Evolutionary conservation across 2,329 filamentous ascomycete species (phyloP).

Genomic region (Gaeumannomyces tritici): DNA sequence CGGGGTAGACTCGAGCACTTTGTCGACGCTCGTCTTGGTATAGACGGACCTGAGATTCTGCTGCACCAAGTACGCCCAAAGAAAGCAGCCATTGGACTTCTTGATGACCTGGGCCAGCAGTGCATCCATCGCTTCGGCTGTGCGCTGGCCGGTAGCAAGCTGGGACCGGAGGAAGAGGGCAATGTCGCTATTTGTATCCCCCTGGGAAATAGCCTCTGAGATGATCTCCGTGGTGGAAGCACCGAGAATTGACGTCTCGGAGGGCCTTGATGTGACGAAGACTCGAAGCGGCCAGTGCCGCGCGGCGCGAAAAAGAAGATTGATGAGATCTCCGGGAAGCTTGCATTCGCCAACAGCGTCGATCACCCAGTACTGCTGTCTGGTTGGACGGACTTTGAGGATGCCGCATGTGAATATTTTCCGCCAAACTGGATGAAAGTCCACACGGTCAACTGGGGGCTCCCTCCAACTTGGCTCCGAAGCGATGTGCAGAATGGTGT

Average conservation of each 20-base stretch:
- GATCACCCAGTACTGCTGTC: slow-evolving; percentile 20
- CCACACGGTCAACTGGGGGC: slow-evolving; percentile 11
- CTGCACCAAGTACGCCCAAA: slow-evolving; percentile 19
- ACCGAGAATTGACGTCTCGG: slow-evolving; percentile 8
- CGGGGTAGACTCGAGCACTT: slow-evolving; percentile 15
- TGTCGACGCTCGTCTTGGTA: slow-evolving; percentile 12
- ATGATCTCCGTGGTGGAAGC: slow-evolving; percentile 7
- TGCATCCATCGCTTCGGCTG: slow-evolving; percentile 5
- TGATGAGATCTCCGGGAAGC: slow-evolving; percentile 11
- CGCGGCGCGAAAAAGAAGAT: slow-evolving; percentile 13
- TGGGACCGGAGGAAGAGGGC: slow-evolving; percentile 10
- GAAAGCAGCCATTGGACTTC: slow-evolving; percentile 18
- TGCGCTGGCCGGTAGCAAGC: slow-evolving; percentile 8
- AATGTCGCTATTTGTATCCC: slow-evolving; percentile 16
- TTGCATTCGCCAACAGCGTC: slow-evolving; percentile 22
- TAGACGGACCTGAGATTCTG: slow-evolving; percentile 16
- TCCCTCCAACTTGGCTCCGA: slow-evolving; percentile 5
- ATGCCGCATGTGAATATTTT: slow-evolving; percentile 14
- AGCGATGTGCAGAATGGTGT: slow-evolving; percentile 6
- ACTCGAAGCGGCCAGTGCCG: slow-evolving; percentile 16
- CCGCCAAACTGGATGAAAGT: slow-evolving; percentile 17
- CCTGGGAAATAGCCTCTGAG: slow-evolving; percentile 12
- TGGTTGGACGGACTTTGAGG: slow-evolving; percentile 10
- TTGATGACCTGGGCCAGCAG: slow-evolving; percentile 12
- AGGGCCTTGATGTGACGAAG: slow-evolving; percentile 16